A percentile compares a stretch with the other conserved stretches of the same genome.
These are phyloP conservation scores for Caryopteris hybrid DNA, from an alignment of 305 asterid species.

Conservation along the genomic window DNA sequence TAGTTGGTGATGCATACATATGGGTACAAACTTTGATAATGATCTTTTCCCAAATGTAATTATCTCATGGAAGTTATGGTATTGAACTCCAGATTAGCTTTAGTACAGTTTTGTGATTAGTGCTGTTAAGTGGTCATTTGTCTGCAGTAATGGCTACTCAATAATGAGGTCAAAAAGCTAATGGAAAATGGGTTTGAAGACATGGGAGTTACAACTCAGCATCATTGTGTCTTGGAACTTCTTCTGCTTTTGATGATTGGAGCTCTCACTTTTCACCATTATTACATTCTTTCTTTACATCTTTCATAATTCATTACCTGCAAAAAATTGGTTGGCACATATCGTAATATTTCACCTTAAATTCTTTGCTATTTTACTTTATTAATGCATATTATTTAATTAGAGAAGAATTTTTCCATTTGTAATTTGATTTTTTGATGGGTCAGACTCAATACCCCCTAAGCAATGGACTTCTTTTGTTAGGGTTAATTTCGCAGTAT, in stretches of 20 bases:
- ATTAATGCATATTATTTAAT: too few relatives aligned
- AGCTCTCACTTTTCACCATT: too few relatives aligned
- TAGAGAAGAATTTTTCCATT: not conserved
- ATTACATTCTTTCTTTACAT: not conserved
- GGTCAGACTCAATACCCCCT: not conserved
- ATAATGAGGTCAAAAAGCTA: slow-evolving; percentile 24
- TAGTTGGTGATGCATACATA: slow-evolving; percentile 12
- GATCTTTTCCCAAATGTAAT: too few relatives aligned
- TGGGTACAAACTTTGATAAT: not conserved
- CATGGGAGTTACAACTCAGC: not conserved
- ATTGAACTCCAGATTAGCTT: too few relatives aligned
- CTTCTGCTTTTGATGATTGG: not conserved
- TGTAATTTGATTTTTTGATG: not conserved
- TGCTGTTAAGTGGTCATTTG: not conserved
- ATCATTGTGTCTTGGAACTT: not conserved
- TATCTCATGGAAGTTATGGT: too few relatives aligned
- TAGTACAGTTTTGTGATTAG: not conserved
- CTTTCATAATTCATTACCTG: too few relatives aligned
- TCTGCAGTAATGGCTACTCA: slow-evolving; percentile 38
- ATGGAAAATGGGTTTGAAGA: slow-evolving; percentile 11
- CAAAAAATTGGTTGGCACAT: too few relatives aligned
- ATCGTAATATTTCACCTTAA: too few relatives aligned
- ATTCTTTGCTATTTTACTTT: too few relatives aligned
- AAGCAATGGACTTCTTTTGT: not conserved
- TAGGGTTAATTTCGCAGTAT: not conserved